Percentiles rank a stretch among this genome's conserved stretches.
Conservation (phyloP, 78 protist species). For the Dictyostelium discoideum region dicty_2.7 NC_007090.3:1007001-1007500, state of each 20-base stretch:
- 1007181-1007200: conserved; percentile 77
- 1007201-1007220: conserved; percentile 85
- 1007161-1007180: conserved; percentile 51
- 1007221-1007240: conserved; percentile 81
- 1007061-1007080: conserved; percentile 70
- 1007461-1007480: too few relatives aligned
- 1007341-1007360: neutral
- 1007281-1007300: conserved; percentile 67
- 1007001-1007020: conserved; percentile 69
- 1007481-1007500: too few relatives aligned
- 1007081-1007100: conserved; percentile 5
- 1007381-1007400: too few relatives aligned
- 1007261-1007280: conserved; percentile 26
- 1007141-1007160: neutral
- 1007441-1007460: too few relatives aligned
- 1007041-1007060: conserved; percentile 58
- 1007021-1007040: conserved; percentile 87
- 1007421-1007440: too few relatives aligned
- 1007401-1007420: too few relatives aligned
- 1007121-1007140: neutral
- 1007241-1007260: conserved; percentile 54
- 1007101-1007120: too few relatives aligned
- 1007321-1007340: neutral
- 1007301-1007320: conserved; percentile 40
- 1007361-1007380: neutral